Conservation (phyloP, 345 rosid species). For the Lumnitzera racemosa region DNA sequence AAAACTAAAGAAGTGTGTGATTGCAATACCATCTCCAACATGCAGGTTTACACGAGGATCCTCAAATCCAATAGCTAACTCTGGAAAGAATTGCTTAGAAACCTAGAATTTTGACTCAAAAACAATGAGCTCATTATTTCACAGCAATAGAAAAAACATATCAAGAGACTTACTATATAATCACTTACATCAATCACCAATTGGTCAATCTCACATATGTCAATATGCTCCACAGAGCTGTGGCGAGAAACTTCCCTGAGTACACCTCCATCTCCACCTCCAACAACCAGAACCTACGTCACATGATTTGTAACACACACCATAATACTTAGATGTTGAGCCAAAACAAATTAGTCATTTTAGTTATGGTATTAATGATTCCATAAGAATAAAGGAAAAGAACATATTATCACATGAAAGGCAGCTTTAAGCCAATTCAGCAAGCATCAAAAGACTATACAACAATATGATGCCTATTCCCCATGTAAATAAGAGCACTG, state of each 20-base stretch:
- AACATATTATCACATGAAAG: too few species aligned
- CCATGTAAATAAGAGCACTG: too few species aligned
- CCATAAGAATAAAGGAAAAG: too few species aligned
- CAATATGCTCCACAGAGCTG: constrained; percentile 76
- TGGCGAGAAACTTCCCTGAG: constrained; percentile 89
- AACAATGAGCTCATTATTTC: constrained; percentile 4
- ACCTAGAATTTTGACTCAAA: constrained; percentile 36
- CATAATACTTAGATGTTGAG: too few species aligned
- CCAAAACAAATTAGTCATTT: too few species aligned
- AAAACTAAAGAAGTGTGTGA: not conserved
- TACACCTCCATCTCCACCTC: constrained; percentile 99
- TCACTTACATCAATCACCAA: constrained; percentile 92
- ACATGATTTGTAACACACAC: not conserved
- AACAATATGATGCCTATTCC: too few species aligned
- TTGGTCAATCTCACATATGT: constrained; percentile 92
- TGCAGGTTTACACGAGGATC: constrained; percentile 91
- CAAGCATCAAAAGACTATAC: too few species aligned
- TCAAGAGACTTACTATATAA: not conserved
- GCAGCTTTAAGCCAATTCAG: too few species aligned
- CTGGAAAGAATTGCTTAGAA: constrained; percentile 70
- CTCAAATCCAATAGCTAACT: constrained; percentile 78
- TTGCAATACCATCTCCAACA: constrained; percentile 82
- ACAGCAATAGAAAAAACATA: not conserved
- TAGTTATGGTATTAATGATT: too few species aligned
- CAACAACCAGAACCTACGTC: constrained; percentile 88